Conservation (phyloP, 2,329 filamentous ascomycete species). For the Rachicladosporium sp. region DNA sequence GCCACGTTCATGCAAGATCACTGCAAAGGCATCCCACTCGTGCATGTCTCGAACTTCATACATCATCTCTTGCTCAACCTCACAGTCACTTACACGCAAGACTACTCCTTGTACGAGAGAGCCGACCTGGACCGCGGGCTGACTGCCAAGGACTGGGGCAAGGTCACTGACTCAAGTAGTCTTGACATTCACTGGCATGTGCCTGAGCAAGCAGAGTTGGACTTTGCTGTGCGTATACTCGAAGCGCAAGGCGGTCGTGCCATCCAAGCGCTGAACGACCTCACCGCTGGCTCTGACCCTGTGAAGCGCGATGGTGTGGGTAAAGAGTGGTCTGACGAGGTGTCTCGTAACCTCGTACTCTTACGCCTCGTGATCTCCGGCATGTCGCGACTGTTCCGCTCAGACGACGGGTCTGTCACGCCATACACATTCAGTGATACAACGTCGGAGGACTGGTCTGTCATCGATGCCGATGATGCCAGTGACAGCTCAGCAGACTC, state of each 20-base stretch:
- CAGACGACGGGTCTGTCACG: slow-evolving; percentile 33
- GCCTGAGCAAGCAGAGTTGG: slow-evolving; percentile 64
- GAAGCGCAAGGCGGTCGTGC: slow-evolving; percentile 70
- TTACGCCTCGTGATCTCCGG: slow-evolving; percentile 82
- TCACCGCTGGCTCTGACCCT: slow-evolving; percentile 70
- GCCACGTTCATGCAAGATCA: slow-evolving; percentile 93
- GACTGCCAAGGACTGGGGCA: slow-evolving; percentile 72
- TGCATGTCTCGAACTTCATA: slow-evolving; percentile 94
- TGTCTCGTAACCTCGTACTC: slow-evolving; percentile 78
- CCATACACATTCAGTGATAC: slow-evolving; percentile 33
- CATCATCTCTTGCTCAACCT: slow-evolving; percentile 91
- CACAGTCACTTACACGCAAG: slow-evolving; percentile 85
- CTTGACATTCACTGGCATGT: slow-evolving; percentile 87
- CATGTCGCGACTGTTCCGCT: slow-evolving; percentile 79
- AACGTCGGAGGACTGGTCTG: slow-evolving; percentile 36
- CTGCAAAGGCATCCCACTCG: slow-evolving; percentile 83
- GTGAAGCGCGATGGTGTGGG: slow-evolving; percentile 89
- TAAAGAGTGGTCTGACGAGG: slow-evolving; percentile 97
- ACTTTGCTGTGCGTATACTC: slow-evolving; percentile 83
- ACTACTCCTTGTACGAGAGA: slow-evolving; percentile 80
- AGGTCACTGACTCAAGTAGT: slow-evolving; percentile 57
- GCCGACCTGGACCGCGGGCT: slow-evolving; percentile 58
- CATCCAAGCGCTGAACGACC: slow-evolving; percentile 57
- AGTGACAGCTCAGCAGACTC: slow-evolving; percentile 48
- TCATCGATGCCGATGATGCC: slow-evolving; percentile 25